A percentile compares a stretch with the other conserved stretches of the same genome.
These are phyloP conservation scores for Aspergillus heteromorphus DNA, from an alignment of 495 filamentous ascomycete species.

Conservation along the genomic window DNA sequence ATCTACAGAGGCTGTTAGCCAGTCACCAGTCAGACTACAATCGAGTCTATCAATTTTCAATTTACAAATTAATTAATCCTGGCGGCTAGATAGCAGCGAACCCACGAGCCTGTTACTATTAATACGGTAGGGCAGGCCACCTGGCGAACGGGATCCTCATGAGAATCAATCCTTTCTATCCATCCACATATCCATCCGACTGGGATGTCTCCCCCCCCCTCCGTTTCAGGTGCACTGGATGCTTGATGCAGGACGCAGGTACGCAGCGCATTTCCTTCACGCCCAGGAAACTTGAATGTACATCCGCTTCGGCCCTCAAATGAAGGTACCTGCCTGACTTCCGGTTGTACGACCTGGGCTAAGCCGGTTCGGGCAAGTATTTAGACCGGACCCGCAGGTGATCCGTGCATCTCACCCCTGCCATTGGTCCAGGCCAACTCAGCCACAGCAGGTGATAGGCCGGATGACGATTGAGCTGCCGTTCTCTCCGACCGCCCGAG, in stretches of 20 bases:
- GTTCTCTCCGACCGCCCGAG: not conserved
- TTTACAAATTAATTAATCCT: not conserved
- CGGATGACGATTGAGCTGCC: not conserved
- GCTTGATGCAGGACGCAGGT: too few relatives aligned
- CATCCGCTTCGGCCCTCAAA: not conserved
- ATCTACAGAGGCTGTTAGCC: too few relatives aligned
- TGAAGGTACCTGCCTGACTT: slow-evolving; percentile 2
- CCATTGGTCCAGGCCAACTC: slow-evolving; percentile 10
- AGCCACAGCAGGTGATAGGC: slow-evolving; percentile 5
- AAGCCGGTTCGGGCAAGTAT: not conserved
- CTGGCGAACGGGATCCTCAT: not conserved
- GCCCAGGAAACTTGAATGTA: too few relatives aligned
- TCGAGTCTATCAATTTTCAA: not conserved
- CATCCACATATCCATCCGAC: too few relatives aligned
- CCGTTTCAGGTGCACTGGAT: not conserved
- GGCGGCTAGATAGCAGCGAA: not conserved
- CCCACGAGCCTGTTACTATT: not conserved
- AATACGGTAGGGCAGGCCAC: not conserved
- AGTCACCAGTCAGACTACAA: too few relatives aligned
- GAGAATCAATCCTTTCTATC: not conserved
- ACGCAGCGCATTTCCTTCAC: not conserved
- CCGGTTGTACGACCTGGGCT: not conserved
- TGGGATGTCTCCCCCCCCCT: not conserved
- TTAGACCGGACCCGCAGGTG: not conserved
- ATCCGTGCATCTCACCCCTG: slow-evolving; percentile 10